Evolutionary conservation across 148 eudicot genomes (phyloP).

Genomic region (Rhododendron griersonianum): DNA sequence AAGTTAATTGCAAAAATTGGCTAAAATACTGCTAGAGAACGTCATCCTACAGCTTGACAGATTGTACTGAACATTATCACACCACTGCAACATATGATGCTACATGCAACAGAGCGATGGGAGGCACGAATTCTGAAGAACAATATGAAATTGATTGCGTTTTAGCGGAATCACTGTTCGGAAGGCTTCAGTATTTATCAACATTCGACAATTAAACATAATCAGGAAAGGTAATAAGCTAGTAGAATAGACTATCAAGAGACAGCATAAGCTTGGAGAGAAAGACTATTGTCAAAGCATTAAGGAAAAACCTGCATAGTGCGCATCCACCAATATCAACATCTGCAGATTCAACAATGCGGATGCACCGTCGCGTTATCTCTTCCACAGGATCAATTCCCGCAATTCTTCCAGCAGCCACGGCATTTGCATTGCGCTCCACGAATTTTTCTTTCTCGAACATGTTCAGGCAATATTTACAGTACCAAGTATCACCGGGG

Average conservation of each 20-base stretch:
- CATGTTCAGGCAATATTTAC: conserved; percentile 54
- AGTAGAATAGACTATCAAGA: not conserved
- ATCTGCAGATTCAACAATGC: conserved; percentile 44
- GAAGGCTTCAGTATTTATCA: not conserved
- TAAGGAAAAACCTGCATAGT: conserved; percentile 56
- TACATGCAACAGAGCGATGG: not conserved
- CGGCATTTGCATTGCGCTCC: conserved; percentile 60
- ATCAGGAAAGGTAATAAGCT: not conserved
- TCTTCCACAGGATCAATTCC: conserved; percentile 66
- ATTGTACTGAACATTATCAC: not conserved
- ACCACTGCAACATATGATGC: conserved; percentile 4
- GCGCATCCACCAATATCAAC: conserved; percentile 53
- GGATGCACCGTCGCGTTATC: conserved; percentile 63
- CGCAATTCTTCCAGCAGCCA: conserved; percentile 78
- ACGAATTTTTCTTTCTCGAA: conserved; percentile 52
- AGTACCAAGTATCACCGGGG: conserved; percentile 64
- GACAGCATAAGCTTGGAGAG: not conserved
- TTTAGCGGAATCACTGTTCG: not conserved
- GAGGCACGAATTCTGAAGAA: not conserved
- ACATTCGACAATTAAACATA: not conserved
- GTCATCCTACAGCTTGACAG: not conserved
- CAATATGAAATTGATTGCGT: not conserved
- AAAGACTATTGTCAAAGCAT: not conserved
- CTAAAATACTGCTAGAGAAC: not conserved
- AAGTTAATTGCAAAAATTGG: not conserved